Evolutionary conservation across 2,329 filamentous ascomycete genomes (phyloP), one percentile per base, ranked within the genome.

Genomic region (Helotiales sp.): DNA sequence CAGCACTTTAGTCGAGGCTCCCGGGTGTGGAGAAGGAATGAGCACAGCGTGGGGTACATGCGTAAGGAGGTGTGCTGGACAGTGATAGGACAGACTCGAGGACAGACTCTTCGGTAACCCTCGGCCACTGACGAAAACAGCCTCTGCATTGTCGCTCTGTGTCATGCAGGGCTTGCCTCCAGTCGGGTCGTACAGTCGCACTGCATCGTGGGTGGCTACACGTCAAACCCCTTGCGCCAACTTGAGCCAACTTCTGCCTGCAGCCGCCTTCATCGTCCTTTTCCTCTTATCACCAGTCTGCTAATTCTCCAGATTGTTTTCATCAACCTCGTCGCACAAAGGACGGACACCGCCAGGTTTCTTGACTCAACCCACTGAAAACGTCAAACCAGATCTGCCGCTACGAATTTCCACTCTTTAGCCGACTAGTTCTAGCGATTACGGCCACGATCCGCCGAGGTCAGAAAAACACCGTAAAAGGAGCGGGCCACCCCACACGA

Each of bases 381-480:
- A 48, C 46, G 46, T 48, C 27, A 31, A 47, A 31, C 22, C 8
- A 44, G 19, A 44, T 44, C 40, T 44, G 40, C 10, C 40, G 40
- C 40, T 48, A 48, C 46, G 8, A 31, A 30, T 24, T 4, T n/a
- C 46, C 25, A 3, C 19, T 22, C 30, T 33, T 48, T 48, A 48
- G 46, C 46, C 46, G 25, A 48, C 3, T 6, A 44, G 22, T n/a
- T n/a, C n/a, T n/a, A 44, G 40, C 40, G 40, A 44, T 15, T 25
- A 19, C 40, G 40, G 40, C 40, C 22, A 25, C 19, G 40, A 40
- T 15, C 40, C 40, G 22, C 40, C 40, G 40, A 44, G 40, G 40
- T 44, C 40, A 44, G 15, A 44, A 24, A 44, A 44, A 44, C 13
- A 44, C 40, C 40, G 40, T 44, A 44, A 44, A 44, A 44, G 40